phyloP scores from a whole-genome alignment of 2,329 filamentous ascomycete species.

The Xylariaceae sp. region DNA sequence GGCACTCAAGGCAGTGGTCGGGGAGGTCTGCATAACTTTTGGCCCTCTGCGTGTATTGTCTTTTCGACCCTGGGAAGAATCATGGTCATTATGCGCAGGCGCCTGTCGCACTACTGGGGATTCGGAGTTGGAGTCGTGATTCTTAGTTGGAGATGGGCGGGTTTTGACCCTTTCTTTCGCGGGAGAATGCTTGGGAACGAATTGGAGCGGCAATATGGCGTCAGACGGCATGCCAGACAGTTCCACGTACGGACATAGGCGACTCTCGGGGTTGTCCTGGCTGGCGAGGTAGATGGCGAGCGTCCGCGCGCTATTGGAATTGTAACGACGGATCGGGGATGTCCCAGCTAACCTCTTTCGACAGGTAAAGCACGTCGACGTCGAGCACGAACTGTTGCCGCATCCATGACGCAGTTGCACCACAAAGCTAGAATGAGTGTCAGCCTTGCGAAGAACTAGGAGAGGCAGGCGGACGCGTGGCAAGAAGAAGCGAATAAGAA shows the following conservation, averaged over 20 bases:
- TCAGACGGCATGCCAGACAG: slow-evolving; percentile 41
- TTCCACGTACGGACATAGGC: slow-evolving; percentile 56
- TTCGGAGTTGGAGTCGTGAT: background rate
- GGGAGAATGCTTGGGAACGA: slow-evolving; percentile 35
- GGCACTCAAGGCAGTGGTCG: slow-evolving; percentile 2
- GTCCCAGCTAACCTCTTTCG: slow-evolving; percentile 62
- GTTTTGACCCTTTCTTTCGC: slow-evolving; percentile 19
- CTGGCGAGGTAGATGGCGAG: slow-evolving; percentile 76
- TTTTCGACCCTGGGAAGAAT: background rate
- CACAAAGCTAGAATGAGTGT: slow-evolving; percentile 56
- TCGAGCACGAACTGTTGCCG: slow-evolving; percentile 61
- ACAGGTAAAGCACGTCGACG: slow-evolving; percentile 74
- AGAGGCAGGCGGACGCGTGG: background rate
- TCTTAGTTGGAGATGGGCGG: slow-evolving; percentile 14
- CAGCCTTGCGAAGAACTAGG: slow-evolving; percentile 17
- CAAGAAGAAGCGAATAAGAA: slow-evolving; percentile 6
- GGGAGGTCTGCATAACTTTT: slow-evolving; percentile 1
- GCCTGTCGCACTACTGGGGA: slow-evolving; percentile 2
- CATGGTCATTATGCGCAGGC: background rate
- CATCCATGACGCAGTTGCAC: slow-evolving; percentile 80
- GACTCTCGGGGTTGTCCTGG: slow-evolving; percentile 67
- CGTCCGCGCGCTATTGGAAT: slow-evolving; percentile 72
- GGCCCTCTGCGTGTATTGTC: background rate
- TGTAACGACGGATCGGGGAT: slow-evolving; percentile 71
- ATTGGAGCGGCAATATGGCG: slow-evolving; percentile 44